These are phyloP conservation scores for Cladosporium sp. DNA, from an alignment of 2,329 filamentous ascomycete genomes.

Conservation along the genomic window DNA sequence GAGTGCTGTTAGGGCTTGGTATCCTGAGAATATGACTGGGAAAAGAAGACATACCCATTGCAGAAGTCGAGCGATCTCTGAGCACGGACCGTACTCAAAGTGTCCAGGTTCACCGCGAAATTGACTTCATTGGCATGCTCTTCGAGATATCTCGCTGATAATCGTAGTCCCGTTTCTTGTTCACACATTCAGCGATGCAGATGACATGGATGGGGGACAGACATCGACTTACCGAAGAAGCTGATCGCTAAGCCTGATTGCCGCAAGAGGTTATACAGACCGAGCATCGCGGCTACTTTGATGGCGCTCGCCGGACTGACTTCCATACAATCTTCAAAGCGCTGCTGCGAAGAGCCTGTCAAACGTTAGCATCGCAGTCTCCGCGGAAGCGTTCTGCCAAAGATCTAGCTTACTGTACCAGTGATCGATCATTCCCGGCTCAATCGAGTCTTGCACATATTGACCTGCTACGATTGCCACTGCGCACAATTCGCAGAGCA, in stretches of 20 bases:
- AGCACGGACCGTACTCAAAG: not conserved
- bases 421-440: not conserved
- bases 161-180: not conserved
- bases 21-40: not conserved
- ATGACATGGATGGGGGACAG: too few species aligned
- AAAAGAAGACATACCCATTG: not conserved
- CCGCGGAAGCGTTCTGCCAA: too few species aligned
- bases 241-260: not conserved
- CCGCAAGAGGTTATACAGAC: not conserved
- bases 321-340: not conserved
- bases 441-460: not conserved
- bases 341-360: not conserved
- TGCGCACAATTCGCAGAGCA: not conserved
- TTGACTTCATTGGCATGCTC: not conserved
- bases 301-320: not conserved
- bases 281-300: not conserved
- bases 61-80: not conserved
- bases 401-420: not conserved
- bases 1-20: not conserved
- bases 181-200: not conserved
- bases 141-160: not conserved
- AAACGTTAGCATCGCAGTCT: not conserved
- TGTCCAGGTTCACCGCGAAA: not conserved
- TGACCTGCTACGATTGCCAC: not conserved
- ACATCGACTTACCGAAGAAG: not conserved